phyloP scores from a whole-genome alignment of 2,329 filamentous ascomycete genomes.

The Xylariaceae sp. region DNA sequence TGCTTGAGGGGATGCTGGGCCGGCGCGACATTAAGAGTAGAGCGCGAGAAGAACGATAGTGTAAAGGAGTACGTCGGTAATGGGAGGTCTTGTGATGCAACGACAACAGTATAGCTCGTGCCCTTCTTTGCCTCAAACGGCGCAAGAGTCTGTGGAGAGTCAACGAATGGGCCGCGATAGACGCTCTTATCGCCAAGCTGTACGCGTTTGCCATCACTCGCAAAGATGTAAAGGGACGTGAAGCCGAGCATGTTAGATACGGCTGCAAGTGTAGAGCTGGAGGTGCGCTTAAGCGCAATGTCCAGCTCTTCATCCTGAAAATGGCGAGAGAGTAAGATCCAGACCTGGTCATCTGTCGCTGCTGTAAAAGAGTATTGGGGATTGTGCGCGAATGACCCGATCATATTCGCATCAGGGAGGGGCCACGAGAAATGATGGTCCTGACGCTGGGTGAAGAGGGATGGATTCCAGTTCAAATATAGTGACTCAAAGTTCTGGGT shows the following conservation, averaged over 20 bases:
- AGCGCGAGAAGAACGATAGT: slow-evolving; percentile 72
- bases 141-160: slow-evolving; percentile 87
- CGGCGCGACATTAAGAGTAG: slow-evolving; percentile 54
- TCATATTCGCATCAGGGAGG: slow-evolving; percentile 41
- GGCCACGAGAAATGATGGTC: slow-evolving; percentile 91
- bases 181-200: slow-evolving; percentile 68
- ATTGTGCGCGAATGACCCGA: slow-evolving; percentile 58
- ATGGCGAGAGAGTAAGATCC: slow-evolving; percentile 83
- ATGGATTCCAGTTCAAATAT: slow-evolving; percentile 96
- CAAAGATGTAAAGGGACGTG: slow-evolving; percentile 82
- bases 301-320: slow-evolving; percentile 66
- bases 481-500: slow-evolving; percentile 92
- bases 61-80: slow-evolving; percentile 77
- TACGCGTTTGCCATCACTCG: slow-evolving; percentile 65
- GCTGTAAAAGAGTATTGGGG: slow-evolving; percentile 69
- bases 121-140: slow-evolving; percentile 55
- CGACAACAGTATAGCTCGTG: slow-evolving; percentile 54
- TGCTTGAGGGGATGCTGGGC: slow-evolving; percentile 58
- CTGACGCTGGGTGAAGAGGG: slow-evolving; percentile 73
- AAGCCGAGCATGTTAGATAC: slow-evolving; percentile 64
- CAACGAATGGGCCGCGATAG: slow-evolving; percentile 80
- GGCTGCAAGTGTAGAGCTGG: slow-evolving; percentile 34
- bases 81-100: slow-evolving; percentile 76
- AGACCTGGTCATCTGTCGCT: slow-evolving; percentile 58
- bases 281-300: slow-evolving; percentile 42